Percentiles rank a stretch among this genome's conserved stretches.
Conservation (phyloP, 2,329 filamentous ascomycete genomes). For the Ceratocystis variospora region DNA sequence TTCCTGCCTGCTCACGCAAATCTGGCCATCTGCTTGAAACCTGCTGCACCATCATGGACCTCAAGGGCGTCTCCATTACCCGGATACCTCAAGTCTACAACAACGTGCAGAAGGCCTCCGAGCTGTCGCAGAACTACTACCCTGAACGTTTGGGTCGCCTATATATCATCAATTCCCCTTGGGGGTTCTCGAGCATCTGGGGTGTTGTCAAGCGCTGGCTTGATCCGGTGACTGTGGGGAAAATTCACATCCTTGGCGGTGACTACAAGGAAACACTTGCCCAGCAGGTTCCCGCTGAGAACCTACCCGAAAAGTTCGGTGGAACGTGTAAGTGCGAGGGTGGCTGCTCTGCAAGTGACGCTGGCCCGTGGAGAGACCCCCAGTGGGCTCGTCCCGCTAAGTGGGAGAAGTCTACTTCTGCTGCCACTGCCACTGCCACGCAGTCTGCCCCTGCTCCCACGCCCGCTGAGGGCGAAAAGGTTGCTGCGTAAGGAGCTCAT, state of each 20-base stretch:
- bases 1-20: conserved; percentile 92
- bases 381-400: conserved; percentile 53
- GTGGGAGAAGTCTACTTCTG: conserved; percentile 35
- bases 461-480: conserved; percentile 27
- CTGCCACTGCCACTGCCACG: conserved; percentile 20
- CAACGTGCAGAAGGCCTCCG: conserved; percentile 73
- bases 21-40: conserved; percentile 82
- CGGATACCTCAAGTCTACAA: conserved; percentile 74
- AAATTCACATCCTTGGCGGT: conserved; percentile 80
- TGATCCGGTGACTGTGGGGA: conserved; percentile 88
- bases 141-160: conserved; percentile 90
- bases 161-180: conserved; percentile 95
- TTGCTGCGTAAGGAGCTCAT: conserved; percentile 26
- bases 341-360: conserved; percentile 76
- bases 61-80: conserved; percentile 79
- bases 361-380: conserved; percentile 72
- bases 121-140: conserved; percentile 97
- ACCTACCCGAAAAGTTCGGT: conserved; percentile 75
- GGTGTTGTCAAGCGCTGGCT: conserved; percentile 81
- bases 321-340: conserved; percentile 69
- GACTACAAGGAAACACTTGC: conserved; percentile 75
- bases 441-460: conserved; percentile 26
- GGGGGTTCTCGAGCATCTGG: conserved; percentile 85
- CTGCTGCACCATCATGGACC: conserved; percentile 95
- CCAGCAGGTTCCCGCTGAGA: conserved; percentile 73